These are phyloP conservation scores for Tetracladium maxilliforme DNA, from an alignment of 2,329 filamentous ascomycete genomes.

Conservation along the genomic window DNA sequence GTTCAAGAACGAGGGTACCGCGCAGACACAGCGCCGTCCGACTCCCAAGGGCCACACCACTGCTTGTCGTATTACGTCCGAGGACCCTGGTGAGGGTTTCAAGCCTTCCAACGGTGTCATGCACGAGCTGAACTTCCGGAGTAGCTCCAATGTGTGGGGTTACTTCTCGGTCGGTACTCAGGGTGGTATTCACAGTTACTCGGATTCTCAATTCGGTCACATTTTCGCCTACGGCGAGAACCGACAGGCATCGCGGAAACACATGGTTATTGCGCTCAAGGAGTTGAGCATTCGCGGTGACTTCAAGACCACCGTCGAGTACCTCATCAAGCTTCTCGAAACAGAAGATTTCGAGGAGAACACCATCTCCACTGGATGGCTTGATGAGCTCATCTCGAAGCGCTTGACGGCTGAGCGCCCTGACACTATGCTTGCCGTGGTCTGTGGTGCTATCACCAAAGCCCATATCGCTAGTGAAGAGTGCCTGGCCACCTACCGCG, in stretches of 20 bases:
- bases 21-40: slow-evolving; percentile 74
- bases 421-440: slow-evolving; percentile 83
- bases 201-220: slow-evolving; percentile 96
- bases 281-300: slow-evolving; percentile 99
- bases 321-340: slow-evolving; percentile 95
- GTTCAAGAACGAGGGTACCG: slow-evolving; percentile 76
- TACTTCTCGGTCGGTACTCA: slow-evolving; percentile 98
- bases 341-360: slow-evolving; percentile 98
- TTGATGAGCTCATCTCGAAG: slow-evolving; percentile 96
- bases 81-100: slow-evolving; percentile 97
- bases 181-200: slow-evolving; percentile 97
- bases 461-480: slow-evolving; percentile 88
- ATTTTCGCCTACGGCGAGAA: slow-evolving; percentile 99
- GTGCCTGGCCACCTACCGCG: slow-evolving; percentile 75
- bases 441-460: slow-evolving; percentile 89
- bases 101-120: slow-evolving; percentile 98
- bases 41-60: slow-evolving; percentile 94
- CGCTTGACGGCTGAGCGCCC: slow-evolving; percentile 93
- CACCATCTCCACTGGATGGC: slow-evolving; percentile 97
- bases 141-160: slow-evolving; percentile 98
- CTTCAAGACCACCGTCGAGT: slow-evolving; percentile 96
- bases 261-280: slow-evolving; percentile 98
- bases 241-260: slow-evolving; percentile 86
- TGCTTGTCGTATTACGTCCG: slow-evolving; percentile 96
- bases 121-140: slow-evolving; percentile 98